Percentiles rank a stretch among this genome's conserved stretches.
phyloP scores from a whole-genome alignment of 2,329 filamentous ascomycete genomes.

The Aspergillus tanneri region DNA sequence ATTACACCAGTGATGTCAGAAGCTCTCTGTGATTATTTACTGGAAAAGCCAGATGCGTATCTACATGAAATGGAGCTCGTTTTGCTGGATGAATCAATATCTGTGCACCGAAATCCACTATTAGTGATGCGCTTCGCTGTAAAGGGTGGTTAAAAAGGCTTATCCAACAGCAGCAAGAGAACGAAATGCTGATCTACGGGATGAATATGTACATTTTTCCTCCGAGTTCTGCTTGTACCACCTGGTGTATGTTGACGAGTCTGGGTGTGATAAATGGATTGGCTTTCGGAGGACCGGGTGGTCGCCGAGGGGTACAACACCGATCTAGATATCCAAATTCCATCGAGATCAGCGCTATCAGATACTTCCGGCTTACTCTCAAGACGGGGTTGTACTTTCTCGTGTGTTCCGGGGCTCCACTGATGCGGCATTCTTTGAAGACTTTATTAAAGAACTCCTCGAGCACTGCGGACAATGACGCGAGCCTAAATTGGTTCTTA shows the following conservation, averaged over 20 bases:
- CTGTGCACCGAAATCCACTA: constrained; percentile 17
- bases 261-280: constrained; percentile 35
- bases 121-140: constrained; percentile 24
- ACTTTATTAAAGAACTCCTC: constrained; percentile 31
- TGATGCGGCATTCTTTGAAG: constrained; percentile 29
- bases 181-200: constrained; percentile 33
- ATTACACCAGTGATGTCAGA: constrained; percentile 30
- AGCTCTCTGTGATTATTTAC: constrained; percentile 30
- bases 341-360: constrained; percentile 25
- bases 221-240: constrained; percentile 22
- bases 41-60: constrained; percentile 33
- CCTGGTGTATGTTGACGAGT: constrained; percentile 15
- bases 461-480: constrained; percentile 25
- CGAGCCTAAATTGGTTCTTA: constrained; percentile 31
- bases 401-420: constrained; percentile 31
- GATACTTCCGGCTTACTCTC: constrained; percentile 34
- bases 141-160: constrained; percentile 34
- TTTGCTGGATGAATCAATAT: constrained; percentile 26
- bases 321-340: constrained; percentile 22
- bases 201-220: constrained; percentile 33
- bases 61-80: constrained; percentile 32
- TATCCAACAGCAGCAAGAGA: constrained; percentile 30
- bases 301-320: constrained; percentile 28
- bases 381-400: constrained; percentile 31
- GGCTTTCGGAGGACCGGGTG: constrained; percentile 35